Base-by-base conservation (phyloP, 2,329 filamentous ascomycete species). In the Neofusicoccum kwambonambiense region DNA sequence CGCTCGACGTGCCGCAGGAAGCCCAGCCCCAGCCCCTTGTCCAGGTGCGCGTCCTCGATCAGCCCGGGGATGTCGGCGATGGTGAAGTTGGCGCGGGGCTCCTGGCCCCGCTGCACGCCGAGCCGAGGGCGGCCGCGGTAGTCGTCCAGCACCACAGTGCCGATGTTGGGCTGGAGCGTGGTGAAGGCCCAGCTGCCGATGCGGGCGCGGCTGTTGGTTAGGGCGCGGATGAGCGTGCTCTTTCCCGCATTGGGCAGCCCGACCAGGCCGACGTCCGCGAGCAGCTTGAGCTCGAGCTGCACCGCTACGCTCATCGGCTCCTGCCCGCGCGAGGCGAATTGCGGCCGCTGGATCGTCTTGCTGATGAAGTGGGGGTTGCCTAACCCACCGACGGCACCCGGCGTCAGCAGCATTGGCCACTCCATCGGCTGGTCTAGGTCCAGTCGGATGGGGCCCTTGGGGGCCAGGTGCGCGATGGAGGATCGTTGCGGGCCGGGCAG, bases 111-210 rank as follows among this genome's bases (percentile, higher is more conserved):
- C 73, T 74, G 69, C 68, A 79, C 79, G 52, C 82, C 77, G 41
- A 87, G 74, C 5, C 79, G 67, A 1, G 93, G 92, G 0, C 91
- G 87, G 2, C 93, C 92, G 65, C 88, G 89, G 79, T 95, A 87
- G 74, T 93, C 87, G 76, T 99, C 95, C 11, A 99, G 85, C 13
- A 98, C 90, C 6, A 99, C 92, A 0, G 95, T 99, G 58, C 95
- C 95, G 63, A 99, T 96, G 70, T 96, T 97, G 2, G 95, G 95
- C 70, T 93, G 90, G 8, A 99, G 83, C 0, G 95, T 99, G 3
- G 95, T 99, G 76, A 99, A 99, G 9, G 93, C 94, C 95, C 95
- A 99, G 75, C 91, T 89, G 45, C 95, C 95, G 4, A 99, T 88
- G 44, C 95, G 87, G 1, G 95, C 92, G 66, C 93, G 89, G 75